Percentiles rank a stretch among this genome's conserved stretches.
Conservation (phyloP, 305 asterid genomes). For the Solanum hybrid region DNA sequence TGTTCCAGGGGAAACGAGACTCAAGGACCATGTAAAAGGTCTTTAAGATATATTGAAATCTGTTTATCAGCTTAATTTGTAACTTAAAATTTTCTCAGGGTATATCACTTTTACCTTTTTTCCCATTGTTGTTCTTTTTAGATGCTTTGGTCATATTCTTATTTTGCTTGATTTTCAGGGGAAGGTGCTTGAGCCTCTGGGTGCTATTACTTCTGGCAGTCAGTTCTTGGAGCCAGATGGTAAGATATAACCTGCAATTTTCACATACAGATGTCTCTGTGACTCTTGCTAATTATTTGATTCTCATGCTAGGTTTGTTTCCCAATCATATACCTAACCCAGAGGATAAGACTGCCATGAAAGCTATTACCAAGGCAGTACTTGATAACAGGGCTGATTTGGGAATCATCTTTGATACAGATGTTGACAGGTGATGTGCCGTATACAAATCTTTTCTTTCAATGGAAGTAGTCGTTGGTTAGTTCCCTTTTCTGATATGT, state of each 20-base stretch:
- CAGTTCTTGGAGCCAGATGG: slow-evolving; percentile 98
- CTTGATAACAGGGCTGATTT: slow-evolving; percentile 80
- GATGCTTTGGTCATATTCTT: slow-evolving; percentile 14
- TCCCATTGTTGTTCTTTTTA: neutral
- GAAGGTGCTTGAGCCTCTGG: slow-evolving; percentile 92
- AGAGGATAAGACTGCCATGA: slow-evolving; percentile 93
- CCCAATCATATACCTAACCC: slow-evolving; percentile 99
- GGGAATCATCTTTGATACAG: slow-evolving; percentile 97
- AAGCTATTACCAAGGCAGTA: slow-evolving; percentile 82
- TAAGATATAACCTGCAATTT: slow-evolving; percentile 25
- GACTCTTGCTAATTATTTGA: neutral
- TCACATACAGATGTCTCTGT: neutral
- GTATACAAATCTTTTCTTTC: neutral
- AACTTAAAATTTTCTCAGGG: neutral
- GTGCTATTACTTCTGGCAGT: slow-evolving; percentile 92
- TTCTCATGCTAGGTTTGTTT: slow-evolving; percentile 58
- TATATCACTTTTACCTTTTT: neutral
- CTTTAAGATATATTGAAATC: neutral
- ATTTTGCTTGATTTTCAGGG: slow-evolving; percentile 48
- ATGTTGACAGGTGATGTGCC: slow-evolving; percentile 76
- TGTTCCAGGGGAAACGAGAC: neutral
- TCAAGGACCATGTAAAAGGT: neutral
- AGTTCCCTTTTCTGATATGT: slow-evolving; percentile 9
- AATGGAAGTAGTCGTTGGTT: neutral
- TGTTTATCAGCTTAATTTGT: neutral